These are phyloP conservation scores for Haplosporangium sp. DNA, from an alignment of 371 early-diverging fungal genomes.

Conservation along the genomic window DNA sequence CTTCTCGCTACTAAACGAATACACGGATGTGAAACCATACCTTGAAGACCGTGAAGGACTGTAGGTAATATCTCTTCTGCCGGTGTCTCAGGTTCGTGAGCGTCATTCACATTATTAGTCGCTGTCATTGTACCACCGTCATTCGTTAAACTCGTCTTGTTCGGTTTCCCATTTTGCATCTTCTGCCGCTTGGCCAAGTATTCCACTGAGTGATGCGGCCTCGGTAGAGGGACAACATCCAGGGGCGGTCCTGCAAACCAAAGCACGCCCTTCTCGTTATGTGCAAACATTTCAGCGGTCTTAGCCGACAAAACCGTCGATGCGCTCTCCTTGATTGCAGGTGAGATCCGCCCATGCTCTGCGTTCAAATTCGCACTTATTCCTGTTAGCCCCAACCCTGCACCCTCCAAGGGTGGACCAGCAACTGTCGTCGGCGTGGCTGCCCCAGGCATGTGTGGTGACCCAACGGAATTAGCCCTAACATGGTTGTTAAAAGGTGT, in stretches of 20 bases:
- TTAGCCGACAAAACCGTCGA: slow-evolving; percentile 17
- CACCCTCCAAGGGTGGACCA: slow-evolving; percentile 7
- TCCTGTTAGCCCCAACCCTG: slow-evolving; percentile 12
- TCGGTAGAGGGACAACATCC: slow-evolving; percentile 42
- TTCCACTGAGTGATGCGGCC: slow-evolving; percentile 46
- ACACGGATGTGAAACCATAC: too few species aligned
- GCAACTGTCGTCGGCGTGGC: neutral
- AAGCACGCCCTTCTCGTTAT: slow-evolving; percentile 46
- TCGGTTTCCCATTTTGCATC: slow-evolving; percentile 12
- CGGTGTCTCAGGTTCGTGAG: too few species aligned
- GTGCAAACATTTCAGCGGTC: slow-evolving; percentile 31
- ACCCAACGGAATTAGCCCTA: slow-evolving; percentile 31
- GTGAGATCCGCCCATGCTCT: slow-evolving; percentile 42
- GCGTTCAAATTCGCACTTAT: slow-evolving; percentile 24
- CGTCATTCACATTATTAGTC: too few species aligned
- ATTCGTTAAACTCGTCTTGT: too few species aligned
- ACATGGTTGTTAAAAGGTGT: slow-evolving; percentile 32
- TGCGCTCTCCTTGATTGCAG: slow-evolving; percentile 22
- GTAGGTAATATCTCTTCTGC: too few species aligned
- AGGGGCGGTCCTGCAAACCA: slow-evolving; percentile 50
- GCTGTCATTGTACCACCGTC: too few species aligned
- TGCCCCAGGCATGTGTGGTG: slow-evolving; percentile 12
- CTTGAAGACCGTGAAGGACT: too few species aligned
- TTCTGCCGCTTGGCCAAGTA: slow-evolving; percentile 39
- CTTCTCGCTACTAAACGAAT: too few species aligned